Evolutionary conservation across 2,329 filamentous ascomycete species (phyloP), one percentile per base, ranked within the genome.

Genomic region (Colletotrichum noveboracense): DNA sequence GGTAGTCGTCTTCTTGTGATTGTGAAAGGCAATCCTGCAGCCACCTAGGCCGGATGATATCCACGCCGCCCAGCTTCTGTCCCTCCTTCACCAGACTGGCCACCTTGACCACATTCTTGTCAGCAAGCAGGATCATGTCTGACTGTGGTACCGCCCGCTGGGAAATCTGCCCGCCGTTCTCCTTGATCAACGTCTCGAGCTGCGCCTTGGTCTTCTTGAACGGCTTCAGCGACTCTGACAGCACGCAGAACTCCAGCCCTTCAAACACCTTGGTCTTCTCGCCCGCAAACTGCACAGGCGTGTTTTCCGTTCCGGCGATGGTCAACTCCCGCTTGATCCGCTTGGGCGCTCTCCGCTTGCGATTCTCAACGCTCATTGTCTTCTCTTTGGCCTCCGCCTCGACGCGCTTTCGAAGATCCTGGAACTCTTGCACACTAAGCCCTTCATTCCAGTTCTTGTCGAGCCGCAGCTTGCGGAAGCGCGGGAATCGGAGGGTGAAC

Each of bases 401-500:
- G 1, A 92, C 93, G 24, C 90, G 90, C 7, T 87, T 87, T 78
- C 94, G 94, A 18, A 98, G 85, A 9, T 93, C 90, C 21, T 93
- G 85, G 79, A 98, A 98, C 61, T 96, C 94, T 61, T 95, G 91
- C 2, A 95, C 87, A 1, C 94, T 94, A 4, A 98, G 87, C 0
- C 95, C 95, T 38, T 92, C 91, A 64, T 94, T 89, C 96, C 97
- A 99, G 71, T 90, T 88, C 78, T 96, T 95, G 83, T 98, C 97
- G n/a, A 91, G 89, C 6, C 96, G 91, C 7, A 98, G 85, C 43
- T 89, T 90, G 77, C 95, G 95, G 84, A 98, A 98, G 1, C 97
- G 93, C 3, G 97, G 97, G 80, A 99, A 99, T 1, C 97, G 93
- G 52, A 99, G 86, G 0, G 97, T 98, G 76, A 94, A 87, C 2